Base-by-base conservation (phyloP, 1,284 basidiomycete species). In the Cutaneotrichosporon daszewskae region DNA sequence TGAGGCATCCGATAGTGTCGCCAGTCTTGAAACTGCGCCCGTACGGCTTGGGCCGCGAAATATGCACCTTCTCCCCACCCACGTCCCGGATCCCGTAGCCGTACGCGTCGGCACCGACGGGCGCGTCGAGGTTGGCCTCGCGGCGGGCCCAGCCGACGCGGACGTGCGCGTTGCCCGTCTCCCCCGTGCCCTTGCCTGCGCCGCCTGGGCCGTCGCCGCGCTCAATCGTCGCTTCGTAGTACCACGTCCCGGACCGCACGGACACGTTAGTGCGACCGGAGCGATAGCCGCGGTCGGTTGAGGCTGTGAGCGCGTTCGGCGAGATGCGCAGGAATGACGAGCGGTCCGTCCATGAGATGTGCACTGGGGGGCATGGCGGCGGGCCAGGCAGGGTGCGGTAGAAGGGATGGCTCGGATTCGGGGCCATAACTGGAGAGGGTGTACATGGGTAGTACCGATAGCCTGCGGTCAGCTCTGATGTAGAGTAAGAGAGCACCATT, bases 91-190 rank as follows among this genome's bases (percentile, higher is more conserved):
- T 77, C 3, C 83, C 90, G 64, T 98, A 98, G 55, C 83, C 85
- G 69, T 98, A 96, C 0, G 84, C 94, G 61, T 98, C 94, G 14
- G 91, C 74, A 0, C 95, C 95, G 8, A 84, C 89, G 0, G 95
- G 95, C 0, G 83, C 90, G 59, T 96, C 95, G 37, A 98, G 74
- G 12, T 83, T 82, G 5, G 91, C 87, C 68, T 99, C 95, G 44
- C 95, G 77, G 26, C 95, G 76, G 1, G 80, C 92, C 82, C 89
- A 94, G 0, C 95, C 95, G 0, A 98, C 69, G 13, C 95, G 77
- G 25, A 97, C 84, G 70, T 96, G 85, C 29, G 86, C 55, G 42
- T 68, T 68, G 9, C 60, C 60, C 38, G 58, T 60, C 11, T 37
- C 49, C 3, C 47, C 56, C 2, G 57, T 62, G 0, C 68, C 68